Conservation (phyloP, 768 basidiomycete species). For the Dioszegia aurantiaca region DNA sequence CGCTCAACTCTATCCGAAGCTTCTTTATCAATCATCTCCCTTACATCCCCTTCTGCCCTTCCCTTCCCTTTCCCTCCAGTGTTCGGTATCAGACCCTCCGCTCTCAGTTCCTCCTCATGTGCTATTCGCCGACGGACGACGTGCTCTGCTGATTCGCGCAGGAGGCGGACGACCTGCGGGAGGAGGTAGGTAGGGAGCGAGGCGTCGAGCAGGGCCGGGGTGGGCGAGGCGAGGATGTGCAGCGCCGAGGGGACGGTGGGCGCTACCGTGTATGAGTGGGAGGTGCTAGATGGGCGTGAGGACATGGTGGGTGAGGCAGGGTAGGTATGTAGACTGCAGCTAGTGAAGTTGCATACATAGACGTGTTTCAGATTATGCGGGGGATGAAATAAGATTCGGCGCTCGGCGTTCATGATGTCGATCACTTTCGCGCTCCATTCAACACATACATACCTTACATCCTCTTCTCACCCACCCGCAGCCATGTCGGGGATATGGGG, state of each 20-base stretch:
- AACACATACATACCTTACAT: neutral
- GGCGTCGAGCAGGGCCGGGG: slow-evolving; percentile 45
- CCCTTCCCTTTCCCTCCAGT: slow-evolving; percentile 57
- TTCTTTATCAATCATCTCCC: slow-evolving; percentile 69
- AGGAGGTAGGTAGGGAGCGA: slow-evolving; percentile 62
- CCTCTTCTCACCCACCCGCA: neutral
- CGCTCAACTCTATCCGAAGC: slow-evolving; percentile 68
- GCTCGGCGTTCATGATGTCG: neutral
- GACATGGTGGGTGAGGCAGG: slow-evolving; percentile 29
- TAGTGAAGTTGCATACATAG: neutral
- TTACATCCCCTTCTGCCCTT: slow-evolving; percentile 62
- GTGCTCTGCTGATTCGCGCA: slow-evolving; percentile 70
- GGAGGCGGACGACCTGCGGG: slow-evolving; percentile 71
- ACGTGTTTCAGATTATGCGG: slow-evolving; percentile 4
- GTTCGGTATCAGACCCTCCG: slow-evolving; percentile 52
- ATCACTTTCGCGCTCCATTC: neutral
- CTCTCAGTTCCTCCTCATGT: slow-evolving; percentile 67
- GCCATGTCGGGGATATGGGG: slow-evolving; percentile 10
- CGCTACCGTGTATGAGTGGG: slow-evolving; percentile 18
- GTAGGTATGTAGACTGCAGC: neutral
- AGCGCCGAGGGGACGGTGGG: slow-evolving; percentile 42
- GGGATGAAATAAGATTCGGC: neutral
- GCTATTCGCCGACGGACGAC: slow-evolving; percentile 76
- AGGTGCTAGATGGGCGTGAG: slow-evolving; percentile 35
- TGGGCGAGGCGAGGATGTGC: slow-evolving; percentile 39